Evolutionary conservation across 208 protist species (phyloP), one percentile per base, ranked within the genome.

Genomic region (Leishmania lainsoni): DNA sequence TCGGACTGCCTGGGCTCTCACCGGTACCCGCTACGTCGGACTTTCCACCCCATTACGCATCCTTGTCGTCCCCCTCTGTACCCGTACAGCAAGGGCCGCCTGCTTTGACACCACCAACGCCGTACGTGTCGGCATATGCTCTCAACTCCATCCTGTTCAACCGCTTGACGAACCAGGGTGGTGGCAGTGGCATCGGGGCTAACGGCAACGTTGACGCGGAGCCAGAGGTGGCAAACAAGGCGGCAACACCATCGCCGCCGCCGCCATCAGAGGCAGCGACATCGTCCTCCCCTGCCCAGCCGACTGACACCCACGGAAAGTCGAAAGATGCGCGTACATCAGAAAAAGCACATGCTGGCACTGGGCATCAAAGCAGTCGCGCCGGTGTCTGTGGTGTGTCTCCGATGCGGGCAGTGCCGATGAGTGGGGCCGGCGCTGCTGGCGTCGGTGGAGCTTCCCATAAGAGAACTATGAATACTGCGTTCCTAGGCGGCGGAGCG

Each of bases 371-470:
- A 73, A 73, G 32, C 69, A 29, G 22, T 16, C 8, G 9, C 69
- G 17, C 69, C 26, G 69, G 39, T 51, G 39, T 45, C 45, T 29
- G 42, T 5, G 22, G 26, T 8, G 69, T 45, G 48, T 73, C 69
- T 29, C 26, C 69, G 69, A 73, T 51, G 69, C 54, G 69, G 69
- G 69, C 69, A 16, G 69, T 73, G 42, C 69, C 69, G 69, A 32
- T 54, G 45, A 51, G 45, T 20, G 45, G 69, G 48, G 1, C 69
- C 22, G 39, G 69, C 48, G 45, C 17, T 10, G 26, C 42, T 73
- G 48, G 26, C 29, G 42, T 35, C 26, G 29, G 22, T 12, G 39
- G 66, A 48, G 29, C 20, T 45, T 16, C 17, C 35, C 39, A 39
- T 48, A 17, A 71, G 66, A 71, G 39, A 49, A 1, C 5, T 39